Base-by-base conservation (phyloP, 768 basidiomycete genomes). In the Mycena venus region DNA sequence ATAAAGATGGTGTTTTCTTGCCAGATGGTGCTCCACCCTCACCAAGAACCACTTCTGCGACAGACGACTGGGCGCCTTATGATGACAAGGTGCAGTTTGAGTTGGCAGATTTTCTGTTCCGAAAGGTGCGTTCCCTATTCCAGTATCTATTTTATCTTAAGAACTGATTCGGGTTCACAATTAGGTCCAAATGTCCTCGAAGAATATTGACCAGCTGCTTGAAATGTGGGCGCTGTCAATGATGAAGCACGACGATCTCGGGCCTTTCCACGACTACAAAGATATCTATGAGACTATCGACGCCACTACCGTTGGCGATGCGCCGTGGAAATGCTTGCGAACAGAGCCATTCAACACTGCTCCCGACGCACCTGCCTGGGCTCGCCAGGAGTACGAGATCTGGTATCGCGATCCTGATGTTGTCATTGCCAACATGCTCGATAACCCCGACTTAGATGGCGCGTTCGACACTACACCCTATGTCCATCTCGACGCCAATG, bases 401-500 rank as follows among this genome's bases (percentile, higher is more conserved):
- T 86, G 82, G 78, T 84, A 76, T 64, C 78, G 85, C 0, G 75
- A 87, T 70, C 80, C 84, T 0, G 75, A 69, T 0, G 21, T 47
- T 0, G 78, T 87, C 2, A 47, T 84, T 3, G 38, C 82, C 8
- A 78, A 82, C 6, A 76, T 81, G 60, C 75, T 86, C 9, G 80
- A 72, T 12, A 87, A 86, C 58, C 81, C 83, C 0, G 85, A 85
- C 23, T 85, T 85, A 61, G 65, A 76, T 0, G 78, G 71, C 1
- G 75, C 82, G n/a, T 82, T 85, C 12, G 85, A 88, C 67, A 79
- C 76, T 58, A 75, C 77, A 4, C 84, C 85, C 0, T 81, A 82
- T 47, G 72, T 78, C 14, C 79, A 80, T 7, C 75, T 77, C 40
- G 80, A 82, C 19, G 55, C 64, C 0, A 56, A 79, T 11, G 82